Evolutionary conservation across 257 asterid genomes (phyloP).

Genomic region (Capsicum chinense): DNA sequence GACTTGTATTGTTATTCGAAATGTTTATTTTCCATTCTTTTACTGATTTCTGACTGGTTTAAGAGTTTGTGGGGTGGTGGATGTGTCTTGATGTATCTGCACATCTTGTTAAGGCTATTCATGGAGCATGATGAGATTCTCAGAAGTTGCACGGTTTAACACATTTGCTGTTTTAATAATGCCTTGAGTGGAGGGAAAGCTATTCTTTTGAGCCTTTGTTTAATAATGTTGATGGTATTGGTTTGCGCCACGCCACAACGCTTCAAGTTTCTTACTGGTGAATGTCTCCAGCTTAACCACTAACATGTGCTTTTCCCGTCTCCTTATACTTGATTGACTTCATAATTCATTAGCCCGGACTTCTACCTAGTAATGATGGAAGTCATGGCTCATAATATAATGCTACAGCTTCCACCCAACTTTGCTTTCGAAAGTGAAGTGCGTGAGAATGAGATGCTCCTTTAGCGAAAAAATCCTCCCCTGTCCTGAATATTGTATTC

Average conservation of each 20-base stretch:
- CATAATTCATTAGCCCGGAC: background rate
- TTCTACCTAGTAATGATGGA: background rate
- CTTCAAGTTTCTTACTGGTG: background rate
- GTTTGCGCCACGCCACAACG: background rate
- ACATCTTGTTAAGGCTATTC: background rate
- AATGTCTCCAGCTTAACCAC: background rate
- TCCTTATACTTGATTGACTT: background rate
- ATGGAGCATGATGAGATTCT: background rate
- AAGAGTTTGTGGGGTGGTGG: background rate
- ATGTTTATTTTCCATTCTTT: background rate
- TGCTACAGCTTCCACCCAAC: background rate
- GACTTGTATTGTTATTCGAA: background rate
- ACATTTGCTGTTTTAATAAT: background rate
- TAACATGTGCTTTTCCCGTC: background rate
- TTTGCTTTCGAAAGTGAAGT: background rate
- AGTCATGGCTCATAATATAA: background rate
- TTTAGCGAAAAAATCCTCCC: background rate
- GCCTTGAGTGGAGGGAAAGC: background rate
- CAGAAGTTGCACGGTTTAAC: background rate
- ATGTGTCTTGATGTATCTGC: background rate
- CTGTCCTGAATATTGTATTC: background rate
- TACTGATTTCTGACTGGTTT: background rate
- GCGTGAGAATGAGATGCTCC: background rate
- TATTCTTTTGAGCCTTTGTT: background rate
- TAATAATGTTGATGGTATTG: background rate